Percentiles rank a stretch among this genome's conserved stretches.
Evolutionary conservation across 106 monocot genomes (phyloP).

Genomic region (Apostasia shenzhenica): DNA sequence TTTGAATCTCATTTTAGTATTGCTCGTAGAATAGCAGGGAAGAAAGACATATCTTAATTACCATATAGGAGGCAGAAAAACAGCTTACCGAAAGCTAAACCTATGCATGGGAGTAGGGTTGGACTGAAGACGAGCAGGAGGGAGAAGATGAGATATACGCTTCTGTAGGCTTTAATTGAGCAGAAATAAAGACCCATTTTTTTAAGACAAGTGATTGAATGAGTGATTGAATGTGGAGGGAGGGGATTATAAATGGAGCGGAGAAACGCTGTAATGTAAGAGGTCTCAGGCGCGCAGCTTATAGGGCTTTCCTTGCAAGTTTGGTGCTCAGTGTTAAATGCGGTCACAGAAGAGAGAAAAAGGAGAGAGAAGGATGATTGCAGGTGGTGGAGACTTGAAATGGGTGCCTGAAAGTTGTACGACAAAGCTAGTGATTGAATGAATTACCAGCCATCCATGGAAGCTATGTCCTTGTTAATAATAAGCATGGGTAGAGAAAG

Average conservation of each 20-base stretch:
- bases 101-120: not conserved
- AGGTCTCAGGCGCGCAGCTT: not conserved
- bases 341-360: not conserved
- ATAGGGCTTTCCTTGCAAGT: not conserved
- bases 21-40: not conserved
- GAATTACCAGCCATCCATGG: not conserved
- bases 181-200: constrained; percentile 12
- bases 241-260: not conserved
- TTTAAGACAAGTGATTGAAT: not conserved
- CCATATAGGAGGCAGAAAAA: not conserved
- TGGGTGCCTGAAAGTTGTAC: not conserved
- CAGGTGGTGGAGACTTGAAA: not conserved
- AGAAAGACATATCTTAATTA: not conserved
- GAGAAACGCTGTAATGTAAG: not conserved
- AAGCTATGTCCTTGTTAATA: not conserved
- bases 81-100: constrained; percentile 2
- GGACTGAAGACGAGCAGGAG: constrained; percentile 8
- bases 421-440: not conserved
- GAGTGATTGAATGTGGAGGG: not conserved
- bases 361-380: not conserved
- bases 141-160: not conserved
- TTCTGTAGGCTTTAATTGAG: not conserved
- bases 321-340: constrained; percentile 4
- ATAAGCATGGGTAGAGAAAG: not conserved
- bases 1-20: no score